Evolutionary conservation across 2,329 filamentous ascomycete species (phyloP), one percentile per base, ranked within the genome.

Genomic region (Ophiostoma perfectum): DNA sequence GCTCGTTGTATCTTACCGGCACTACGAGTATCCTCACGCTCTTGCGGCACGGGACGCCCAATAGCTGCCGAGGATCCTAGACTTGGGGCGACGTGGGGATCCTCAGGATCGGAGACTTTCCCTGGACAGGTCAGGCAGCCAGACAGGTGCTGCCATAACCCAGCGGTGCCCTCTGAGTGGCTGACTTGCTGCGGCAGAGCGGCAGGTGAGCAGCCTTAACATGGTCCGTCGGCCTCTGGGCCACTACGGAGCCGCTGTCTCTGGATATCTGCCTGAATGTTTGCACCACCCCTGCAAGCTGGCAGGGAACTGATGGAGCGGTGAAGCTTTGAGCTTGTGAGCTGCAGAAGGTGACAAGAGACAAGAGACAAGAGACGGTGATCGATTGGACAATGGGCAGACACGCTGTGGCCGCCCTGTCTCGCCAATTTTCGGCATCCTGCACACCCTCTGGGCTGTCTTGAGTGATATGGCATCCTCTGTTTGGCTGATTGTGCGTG

Each of bases 11-110:
- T 14, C 45, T 60, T 60, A 60, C 27, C 55, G 11, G 55, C 2
- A 55, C 49, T 55, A 14, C 27, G 55, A 55, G 8, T 55, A n/a
- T 55, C 27, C 49, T 55, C 27, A 60, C 49, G 65, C 65, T 69
- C 65, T 55, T 65, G 42, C 68, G 68, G 68, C 65, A 67, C 68
- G 68, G 68, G 68, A 69, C 68, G 68, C 49, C 49, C n/a, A 67
- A 41, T 67, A 66, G 60, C 62, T 67, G 62, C 68, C 65, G 65
- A 64, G 55, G 39, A 63, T 63, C 39, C 60, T 38, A 11, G 55
- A 12, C 55, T 60, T 41, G 36, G 27, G 27, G 55, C 27, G 55
- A 58, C 52, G 52, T 7, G 16, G 49, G 58, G 58, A 62, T 62
- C 58, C 36, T 62, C 27, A 27, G 18, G 27, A 55, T 55, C 18